These are phyloP conservation scores for Russula emetica DNA, from an alignment of 768 basidiomycete species.

Conservation along the genomic window DNA sequence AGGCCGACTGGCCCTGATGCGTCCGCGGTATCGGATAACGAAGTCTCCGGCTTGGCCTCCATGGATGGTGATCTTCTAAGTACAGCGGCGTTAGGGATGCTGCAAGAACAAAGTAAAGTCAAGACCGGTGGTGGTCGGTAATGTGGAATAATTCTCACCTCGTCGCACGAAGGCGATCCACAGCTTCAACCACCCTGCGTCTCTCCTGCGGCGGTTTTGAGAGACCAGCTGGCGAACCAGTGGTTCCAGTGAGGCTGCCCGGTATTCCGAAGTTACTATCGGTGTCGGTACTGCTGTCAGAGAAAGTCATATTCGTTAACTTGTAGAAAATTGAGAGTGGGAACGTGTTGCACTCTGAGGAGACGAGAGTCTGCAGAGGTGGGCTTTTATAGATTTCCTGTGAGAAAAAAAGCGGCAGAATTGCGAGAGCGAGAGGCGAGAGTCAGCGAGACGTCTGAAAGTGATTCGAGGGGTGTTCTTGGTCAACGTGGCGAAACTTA, in stretches of 20 bases:
- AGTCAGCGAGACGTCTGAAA: background rate
- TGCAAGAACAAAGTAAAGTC: background rate
- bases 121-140: too few species aligned
- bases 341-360: background rate
- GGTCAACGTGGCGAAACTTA: background rate
- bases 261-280: background rate
- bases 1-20: slow-evolving; percentile 44
- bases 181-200: background rate
- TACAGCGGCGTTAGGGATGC: slow-evolving; percentile 63
- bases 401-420: background rate
- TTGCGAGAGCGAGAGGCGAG: too few species aligned
- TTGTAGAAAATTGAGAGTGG: background rate
- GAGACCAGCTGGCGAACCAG: background rate
- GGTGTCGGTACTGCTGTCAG: background rate
- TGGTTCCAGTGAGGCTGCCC: background rate
- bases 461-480: background rate
- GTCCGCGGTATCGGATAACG: slow-evolving; percentile 37
- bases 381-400: background rate
- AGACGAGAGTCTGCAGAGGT: background rate
- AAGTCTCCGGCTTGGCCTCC: too few species aligned
- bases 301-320: background rate
- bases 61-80: too few species aligned
- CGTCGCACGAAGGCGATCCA: background rate
- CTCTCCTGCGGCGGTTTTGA: background rate
- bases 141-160: background rate